phyloP scores from a whole-genome alignment of 164 flowering plant genomes.

The Litsea cubeba region DNA sequence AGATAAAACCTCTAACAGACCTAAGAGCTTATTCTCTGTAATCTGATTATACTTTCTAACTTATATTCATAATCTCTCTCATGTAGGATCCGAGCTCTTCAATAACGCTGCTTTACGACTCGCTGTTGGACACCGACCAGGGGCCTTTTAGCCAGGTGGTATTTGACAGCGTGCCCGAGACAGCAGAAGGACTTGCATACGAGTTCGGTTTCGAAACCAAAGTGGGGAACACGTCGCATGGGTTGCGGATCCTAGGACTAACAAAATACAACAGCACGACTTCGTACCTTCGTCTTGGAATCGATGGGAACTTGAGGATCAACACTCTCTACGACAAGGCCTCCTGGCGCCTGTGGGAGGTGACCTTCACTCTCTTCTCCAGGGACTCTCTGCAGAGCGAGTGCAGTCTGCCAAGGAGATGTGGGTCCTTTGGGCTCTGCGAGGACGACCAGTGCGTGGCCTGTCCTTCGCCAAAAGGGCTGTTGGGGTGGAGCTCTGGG shows the following conservation, averaged over 20 bases:
- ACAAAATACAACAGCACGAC: slow-evolving; percentile 23
- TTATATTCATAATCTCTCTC: too few relatives aligned
- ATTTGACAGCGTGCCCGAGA: too few relatives aligned
- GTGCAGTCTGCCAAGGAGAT: slow-evolving; percentile 27
- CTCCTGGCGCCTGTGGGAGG: slow-evolving; percentile 18
- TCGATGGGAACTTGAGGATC: slow-evolving; percentile 28
- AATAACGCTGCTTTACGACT: not conserved
- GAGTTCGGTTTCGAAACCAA: too few relatives aligned
- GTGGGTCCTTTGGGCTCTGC: slow-evolving; percentile 36
- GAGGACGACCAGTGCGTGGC: slow-evolving; percentile 25
- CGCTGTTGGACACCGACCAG: too few relatives aligned
- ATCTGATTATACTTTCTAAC: too few relatives aligned
- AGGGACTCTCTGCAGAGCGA: slow-evolving; percentile 18
- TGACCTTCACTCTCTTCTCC: slow-evolving; percentile 20
- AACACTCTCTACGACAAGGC: slow-evolving; percentile 25
- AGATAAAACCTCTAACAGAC: too few relatives aligned
- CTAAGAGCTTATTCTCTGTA: too few relatives aligned
- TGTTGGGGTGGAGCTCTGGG: slow-evolving; percentile 25
- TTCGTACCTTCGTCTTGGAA: slow-evolving; percentile 19
- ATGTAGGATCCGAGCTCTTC: too few relatives aligned
- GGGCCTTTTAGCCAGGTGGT: too few relatives aligned
- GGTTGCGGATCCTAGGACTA: not conserved
- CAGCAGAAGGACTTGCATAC: too few relatives aligned
- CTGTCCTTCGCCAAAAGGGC: slow-evolving; percentile 23
- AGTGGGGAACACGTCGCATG: too few relatives aligned